Conservation (phyloP, 2,329 filamentous ascomycete species). For the Penicillium verrucosum region DNA sequence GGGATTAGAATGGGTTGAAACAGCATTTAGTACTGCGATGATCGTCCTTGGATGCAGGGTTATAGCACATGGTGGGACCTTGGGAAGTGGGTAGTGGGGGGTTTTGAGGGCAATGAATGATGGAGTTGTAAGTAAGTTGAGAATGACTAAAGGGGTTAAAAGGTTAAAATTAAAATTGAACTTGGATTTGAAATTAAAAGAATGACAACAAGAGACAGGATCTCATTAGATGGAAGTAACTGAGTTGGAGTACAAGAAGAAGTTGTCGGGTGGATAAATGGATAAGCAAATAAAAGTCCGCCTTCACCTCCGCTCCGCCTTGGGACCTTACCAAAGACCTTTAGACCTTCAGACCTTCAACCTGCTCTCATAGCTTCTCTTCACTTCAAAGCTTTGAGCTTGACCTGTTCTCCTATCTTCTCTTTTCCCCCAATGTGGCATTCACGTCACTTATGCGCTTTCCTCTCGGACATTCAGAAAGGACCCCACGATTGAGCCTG, state of each 20-base stretch:
- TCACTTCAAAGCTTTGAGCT: not conserved
- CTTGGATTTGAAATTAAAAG: not conserved
- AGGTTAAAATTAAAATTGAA: not conserved
- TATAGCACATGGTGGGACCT: not conserved
- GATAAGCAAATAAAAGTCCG: slow-evolving; percentile 11
- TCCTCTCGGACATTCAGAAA: slow-evolving; percentile 37
- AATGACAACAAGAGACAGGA: not conserved
- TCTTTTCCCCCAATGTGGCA: slow-evolving; percentile 37
- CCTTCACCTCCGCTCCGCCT: slow-evolving; percentile 26
- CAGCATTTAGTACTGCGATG: not conserved
- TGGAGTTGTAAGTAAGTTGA: not conserved
- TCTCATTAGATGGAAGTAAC: not conserved
- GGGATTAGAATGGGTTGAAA: not conserved
- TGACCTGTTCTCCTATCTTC: not conserved
- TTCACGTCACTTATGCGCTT: slow-evolving; percentile 35
- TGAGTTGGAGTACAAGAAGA: not conserved
- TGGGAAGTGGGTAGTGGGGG: not conserved
- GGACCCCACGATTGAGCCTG: slow-evolving; percentile 33
- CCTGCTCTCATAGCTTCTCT: not conserved
- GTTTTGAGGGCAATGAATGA: not conserved
- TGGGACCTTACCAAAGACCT: not conserved
- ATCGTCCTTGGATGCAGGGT: not conserved
- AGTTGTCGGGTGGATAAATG: not conserved
- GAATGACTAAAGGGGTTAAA: not conserved
- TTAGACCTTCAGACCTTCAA: not conserved